Base-by-base conservation (phyloP, 495 filamentous ascomycete genomes). In the Pyronema omphalodes region DNA sequence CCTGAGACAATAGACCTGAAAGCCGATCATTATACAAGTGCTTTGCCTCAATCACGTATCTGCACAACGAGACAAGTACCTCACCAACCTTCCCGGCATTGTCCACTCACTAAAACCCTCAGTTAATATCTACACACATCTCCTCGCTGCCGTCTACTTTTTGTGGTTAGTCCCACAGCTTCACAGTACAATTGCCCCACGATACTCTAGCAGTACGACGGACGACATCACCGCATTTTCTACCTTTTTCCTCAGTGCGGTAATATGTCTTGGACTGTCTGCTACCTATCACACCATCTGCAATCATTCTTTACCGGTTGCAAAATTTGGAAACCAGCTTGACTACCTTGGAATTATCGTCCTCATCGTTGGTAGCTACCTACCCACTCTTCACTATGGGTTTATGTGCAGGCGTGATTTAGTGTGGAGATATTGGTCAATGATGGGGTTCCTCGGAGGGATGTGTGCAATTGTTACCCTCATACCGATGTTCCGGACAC, bases 271-370 rank as follows among this genome's bases (percentile, higher is more conserved):
- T 14, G 83, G 85, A 9, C 88, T 93, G 82, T 85, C 81, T 40
- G 87, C 84, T 34, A 82, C 79, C 12, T 95, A 78, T 61, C 82
- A 86, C 66, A 75, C 79, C 8, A 80, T 83, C 47, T 78, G 69
- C 7, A 83, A 83, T 50, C 82, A 86, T 62, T 81, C 76, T 0
- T 73, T 73, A 11, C 58, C 55, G 1, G 75, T 84, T 35, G 73
- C 64, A 4, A 68, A 65, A 19, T 64, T 83, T 60, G 78, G 81
- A 1, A 86, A 87, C 61, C 72, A 82, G 50, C 73, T 96, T 35
- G 89, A 96, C 64, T 94, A 94, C 64, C 74, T 88, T 12, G 89
- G 89, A 8, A 96, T 95, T 63, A 82, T 95, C 34, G 75, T 82
- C 49, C 69, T 94, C 57, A 94, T 94, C 56, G 81, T 85, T 57